Conservation (phyloP, 1,139 yeast genomes). For the Pneumocystis wakefieldiae region DNA sequence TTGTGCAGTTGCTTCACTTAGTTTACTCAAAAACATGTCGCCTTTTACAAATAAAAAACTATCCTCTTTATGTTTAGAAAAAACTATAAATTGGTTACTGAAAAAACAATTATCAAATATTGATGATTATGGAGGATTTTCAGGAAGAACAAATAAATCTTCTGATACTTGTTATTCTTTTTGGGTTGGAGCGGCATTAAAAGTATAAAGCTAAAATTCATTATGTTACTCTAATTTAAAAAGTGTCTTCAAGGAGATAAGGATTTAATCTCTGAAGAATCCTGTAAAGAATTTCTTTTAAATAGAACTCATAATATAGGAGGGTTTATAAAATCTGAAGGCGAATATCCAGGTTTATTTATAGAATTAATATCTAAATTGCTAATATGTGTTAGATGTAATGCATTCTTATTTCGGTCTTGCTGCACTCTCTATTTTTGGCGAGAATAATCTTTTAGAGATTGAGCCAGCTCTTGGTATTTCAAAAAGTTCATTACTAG, state of each 20-base stretch:
- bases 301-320: slow-evolving; percentile 54
- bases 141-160: slow-evolving; percentile 72
- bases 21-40: slow-evolving; percentile 27
- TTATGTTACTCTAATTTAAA: background rate
- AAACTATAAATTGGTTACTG: slow-evolving; percentile 16
- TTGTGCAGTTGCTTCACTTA: slow-evolving; percentile 61
- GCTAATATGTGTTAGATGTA: slow-evolving; percentile 31
- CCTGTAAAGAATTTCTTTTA: slow-evolving; percentile 37
- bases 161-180: slow-evolving; percentile 87
- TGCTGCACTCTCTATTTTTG: slow-evolving; percentile 23
- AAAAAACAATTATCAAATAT: slow-evolving; percentile 10
- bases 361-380: background rate
- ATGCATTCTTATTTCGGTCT: slow-evolving; percentile 29
- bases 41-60: background rate
- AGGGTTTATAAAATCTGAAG: slow-evolving; percentile 65
- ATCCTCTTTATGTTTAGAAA: slow-evolving; percentile 31
- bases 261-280: slow-evolving; percentile 28
- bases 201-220: slow-evolving; percentile 5
- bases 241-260: slow-evolving; percentile 22
- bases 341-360: slow-evolving; percentile 22
- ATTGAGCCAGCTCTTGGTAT: background rate
- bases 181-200: slow-evolving; percentile 63
- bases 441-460: background rate
- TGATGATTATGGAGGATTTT: slow-evolving; percentile 38
- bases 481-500: background rate